Percentiles rank a stretch among this genome's conserved stretches.
These are phyloP conservation scores for Pythium aristosporum DNA, from an alignment of 352 stramenopile species.

Conservation along the genomic window DNA sequence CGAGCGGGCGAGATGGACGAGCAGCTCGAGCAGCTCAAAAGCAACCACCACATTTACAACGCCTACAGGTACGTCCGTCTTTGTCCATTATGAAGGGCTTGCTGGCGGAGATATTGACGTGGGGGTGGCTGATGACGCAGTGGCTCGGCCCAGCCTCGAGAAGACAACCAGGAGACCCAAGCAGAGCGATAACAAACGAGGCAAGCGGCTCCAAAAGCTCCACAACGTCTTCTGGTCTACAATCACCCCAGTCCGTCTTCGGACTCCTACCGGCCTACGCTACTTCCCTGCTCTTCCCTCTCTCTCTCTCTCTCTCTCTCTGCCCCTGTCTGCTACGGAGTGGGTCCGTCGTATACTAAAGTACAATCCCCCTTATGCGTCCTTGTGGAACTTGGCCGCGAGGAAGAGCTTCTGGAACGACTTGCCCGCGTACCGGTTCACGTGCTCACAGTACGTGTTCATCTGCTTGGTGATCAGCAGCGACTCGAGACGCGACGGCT, in stretches of 20 bases:
- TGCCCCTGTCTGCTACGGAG: not conserved
- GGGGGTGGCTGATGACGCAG: not conserved
- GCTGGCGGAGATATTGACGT: no score
- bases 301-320: constrained; percentile 1
- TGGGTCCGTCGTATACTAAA: constrained; percentile 15
- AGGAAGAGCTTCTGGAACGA: constrained; percentile 92
- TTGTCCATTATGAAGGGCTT: not conserved
- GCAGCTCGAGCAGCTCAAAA: constrained; percentile 54
- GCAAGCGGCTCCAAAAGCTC: not conserved
- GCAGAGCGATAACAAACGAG: not conserved
- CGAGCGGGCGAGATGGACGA: constrained; percentile 46
- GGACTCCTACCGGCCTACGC: not conserved
- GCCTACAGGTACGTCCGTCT: constrained; percentile 46
- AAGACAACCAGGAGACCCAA: not conserved
- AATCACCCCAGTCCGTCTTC: not conserved
- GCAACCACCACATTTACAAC: constrained; percentile 61
- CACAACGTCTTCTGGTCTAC: constrained; percentile 12
- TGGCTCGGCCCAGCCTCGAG: constrained; percentile 8
- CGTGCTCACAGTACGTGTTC: constrained; percentile 92
- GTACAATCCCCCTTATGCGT: constrained; percentile 42
- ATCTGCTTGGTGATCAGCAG: constrained; percentile 92
- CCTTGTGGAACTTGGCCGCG: constrained; percentile 86
- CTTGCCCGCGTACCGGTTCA: constrained; percentile 90
- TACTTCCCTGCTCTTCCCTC: not conserved
- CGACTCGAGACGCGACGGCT: constrained; percentile 85